Percentiles rank a stretch among this genome's conserved stretches.
phyloP scores from a whole-genome alignment of 352 stramenopile genomes.

The Aphanomyces euteiches region DNA sequence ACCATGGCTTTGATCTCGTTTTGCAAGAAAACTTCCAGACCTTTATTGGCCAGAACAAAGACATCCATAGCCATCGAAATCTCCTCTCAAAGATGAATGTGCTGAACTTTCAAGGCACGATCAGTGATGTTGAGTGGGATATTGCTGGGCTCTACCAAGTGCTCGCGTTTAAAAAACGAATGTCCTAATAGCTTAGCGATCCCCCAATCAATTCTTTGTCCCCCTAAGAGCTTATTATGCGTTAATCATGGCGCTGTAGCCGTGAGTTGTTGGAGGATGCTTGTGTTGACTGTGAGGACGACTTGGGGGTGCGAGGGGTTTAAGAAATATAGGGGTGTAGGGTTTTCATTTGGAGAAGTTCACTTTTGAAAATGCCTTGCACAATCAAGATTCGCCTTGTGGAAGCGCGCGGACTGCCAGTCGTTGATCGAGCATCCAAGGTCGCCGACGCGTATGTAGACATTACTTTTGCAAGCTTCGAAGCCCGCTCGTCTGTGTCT shows the following conservation, averaged over 20 bases:
- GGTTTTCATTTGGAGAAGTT: constrained; percentile 2
- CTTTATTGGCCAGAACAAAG: constrained; percentile 64
- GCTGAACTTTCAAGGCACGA: constrained; percentile 74
- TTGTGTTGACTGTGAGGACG: too few species aligned
- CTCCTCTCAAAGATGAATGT: constrained; percentile 86
- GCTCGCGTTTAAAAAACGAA: constrained; percentile 47
- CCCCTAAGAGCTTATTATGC: too few species aligned
- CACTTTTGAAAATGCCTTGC: constrained; percentile 64
- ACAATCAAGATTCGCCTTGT: constrained; percentile 89
- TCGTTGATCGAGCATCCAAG: constrained; percentile 80
- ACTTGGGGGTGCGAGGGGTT: too few species aligned
- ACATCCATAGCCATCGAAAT: constrained; percentile 53
- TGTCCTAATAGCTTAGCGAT: background rate
- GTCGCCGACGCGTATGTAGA: constrained; percentile 81
- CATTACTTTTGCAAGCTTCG: constrained; percentile 84
- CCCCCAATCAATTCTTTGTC: too few species aligned
- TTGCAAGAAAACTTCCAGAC: constrained; percentile 83
- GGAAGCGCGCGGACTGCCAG: constrained; percentile 83
- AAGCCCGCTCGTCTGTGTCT: constrained; percentile 85
- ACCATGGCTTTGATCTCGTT: constrained; percentile 77
- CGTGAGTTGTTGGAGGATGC: too few species aligned
- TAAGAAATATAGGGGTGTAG: too few species aligned
- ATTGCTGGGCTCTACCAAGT: constrained; percentile 84
- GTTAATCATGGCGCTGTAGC: too few species aligned
- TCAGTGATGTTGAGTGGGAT: constrained; percentile 84